These are phyloP conservation scores for Glycyrrhiza uralensis DNA, from an alignment of 306 rosid genomes.

Conservation along the genomic window DNA sequence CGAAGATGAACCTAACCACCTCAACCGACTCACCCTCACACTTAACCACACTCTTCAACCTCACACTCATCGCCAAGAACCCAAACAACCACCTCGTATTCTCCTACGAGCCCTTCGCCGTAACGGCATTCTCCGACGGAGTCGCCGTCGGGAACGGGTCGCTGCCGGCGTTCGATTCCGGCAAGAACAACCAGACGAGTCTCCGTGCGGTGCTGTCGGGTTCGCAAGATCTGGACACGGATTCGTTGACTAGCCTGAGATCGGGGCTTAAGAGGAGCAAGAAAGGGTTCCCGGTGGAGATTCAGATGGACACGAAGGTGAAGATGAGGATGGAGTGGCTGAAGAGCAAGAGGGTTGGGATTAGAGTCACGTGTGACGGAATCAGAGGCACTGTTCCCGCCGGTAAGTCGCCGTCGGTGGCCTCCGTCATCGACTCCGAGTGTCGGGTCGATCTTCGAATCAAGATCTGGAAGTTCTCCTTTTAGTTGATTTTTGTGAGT, in stretches of 20 bases:
- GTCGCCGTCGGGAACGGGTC: slow-evolving; percentile 74
- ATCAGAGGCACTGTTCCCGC: slow-evolving; percentile 58
- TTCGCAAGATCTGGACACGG: slow-evolving; percentile 65
- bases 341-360: slow-evolving; percentile 71
- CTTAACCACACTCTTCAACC: slow-evolving; percentile 63
- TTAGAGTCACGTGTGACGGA: slow-evolving; percentile 72
- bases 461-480: slow-evolving; percentile 94
- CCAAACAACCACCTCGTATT: slow-evolving; percentile 78
- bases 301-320: slow-evolving; percentile 84
- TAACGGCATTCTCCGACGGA: slow-evolving; percentile 36
- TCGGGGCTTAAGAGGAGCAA: slow-evolving; percentile 72
- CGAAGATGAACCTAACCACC: slow-evolving; percentile 70
- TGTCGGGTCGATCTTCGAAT: slow-evolving; percentile 95
- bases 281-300: slow-evolving; percentile 59
- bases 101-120: slow-evolving; percentile 62
- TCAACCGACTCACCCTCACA: slow-evolving; percentile 68
- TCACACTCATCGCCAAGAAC: slow-evolving; percentile 69
- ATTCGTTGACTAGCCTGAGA: slow-evolving; percentile 57
- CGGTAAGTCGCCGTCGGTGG: slow-evolving; percentile 84
- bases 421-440: slow-evolving; percentile 58
- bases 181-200: slow-evolving; percentile 66
- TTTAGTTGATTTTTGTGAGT: slow-evolving; percentile 27
- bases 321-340: slow-evolving; percentile 70
- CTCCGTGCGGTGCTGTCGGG: slow-evolving; percentile 47
- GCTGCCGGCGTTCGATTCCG: slow-evolving; percentile 53